These are phyloP conservation scores for Neospermospora avenae DNA, from an alignment of 2,329 filamentous ascomycete genomes.

Conservation along the genomic window DNA sequence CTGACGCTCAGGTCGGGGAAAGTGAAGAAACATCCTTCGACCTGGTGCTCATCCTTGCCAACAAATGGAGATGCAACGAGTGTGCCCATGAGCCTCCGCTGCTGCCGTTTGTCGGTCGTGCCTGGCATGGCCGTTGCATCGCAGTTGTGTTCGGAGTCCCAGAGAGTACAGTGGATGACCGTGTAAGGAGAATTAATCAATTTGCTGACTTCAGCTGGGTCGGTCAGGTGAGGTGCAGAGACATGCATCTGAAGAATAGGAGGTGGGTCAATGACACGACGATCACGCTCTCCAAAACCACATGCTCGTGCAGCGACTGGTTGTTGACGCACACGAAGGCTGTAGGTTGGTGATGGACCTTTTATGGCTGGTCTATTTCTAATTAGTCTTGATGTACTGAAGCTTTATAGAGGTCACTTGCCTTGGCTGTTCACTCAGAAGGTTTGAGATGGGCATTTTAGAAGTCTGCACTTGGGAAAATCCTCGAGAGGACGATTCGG, in stretches of 20 bases:
- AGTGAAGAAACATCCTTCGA: conserved; percentile 80
- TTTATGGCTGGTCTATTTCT: conserved; percentile 13
- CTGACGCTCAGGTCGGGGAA: conserved; percentile 80
- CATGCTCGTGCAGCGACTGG: conserved; percentile 75
- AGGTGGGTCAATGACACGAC: conserved; percentile 78
- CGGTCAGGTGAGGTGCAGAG: conserved; percentile 51
- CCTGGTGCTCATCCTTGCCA: conserved; percentile 67
- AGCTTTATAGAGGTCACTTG: neutral
- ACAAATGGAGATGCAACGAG: conserved; percentile 74
- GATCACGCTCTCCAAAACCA: conserved; percentile 78
- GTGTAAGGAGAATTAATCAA: conserved; percentile 60
- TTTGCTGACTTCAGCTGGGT: conserved; percentile 50
- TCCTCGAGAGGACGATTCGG: conserved; percentile 1
- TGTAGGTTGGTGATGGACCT: conserved; percentile 18
- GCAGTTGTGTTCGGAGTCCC: conserved; percentile 62
- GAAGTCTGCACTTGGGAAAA: conserved; percentile 11
- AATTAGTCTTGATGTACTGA: conserved; percentile 12
- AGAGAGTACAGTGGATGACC: conserved; percentile 74
- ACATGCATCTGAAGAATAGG: conserved; percentile 75
- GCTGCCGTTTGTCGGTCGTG: conserved; percentile 59
- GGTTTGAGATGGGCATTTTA: conserved; percentile 23
- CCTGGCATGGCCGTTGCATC: conserved; percentile 69
- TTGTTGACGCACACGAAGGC: conserved; percentile 67
- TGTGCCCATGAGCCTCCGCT: conserved; percentile 75
- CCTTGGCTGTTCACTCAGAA: conserved; percentile 24